phyloP scores from a whole-genome alignment of 2,329 filamentous ascomycete species.

The Cladosporium sp. region DNA sequence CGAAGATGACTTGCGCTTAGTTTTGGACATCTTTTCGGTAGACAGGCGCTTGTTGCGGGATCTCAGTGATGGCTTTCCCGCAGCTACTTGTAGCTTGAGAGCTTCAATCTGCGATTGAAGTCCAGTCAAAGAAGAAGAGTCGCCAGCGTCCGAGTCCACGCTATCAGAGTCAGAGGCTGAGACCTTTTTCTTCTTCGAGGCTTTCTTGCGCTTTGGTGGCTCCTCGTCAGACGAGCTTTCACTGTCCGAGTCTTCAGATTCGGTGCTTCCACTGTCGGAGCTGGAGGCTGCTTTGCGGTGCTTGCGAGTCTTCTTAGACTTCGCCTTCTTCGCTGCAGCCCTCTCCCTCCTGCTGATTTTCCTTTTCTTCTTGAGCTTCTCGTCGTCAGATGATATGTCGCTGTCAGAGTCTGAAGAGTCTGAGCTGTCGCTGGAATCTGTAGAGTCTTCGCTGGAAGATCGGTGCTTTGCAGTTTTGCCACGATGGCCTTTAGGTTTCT shows the following conservation, averaged over 20 bases:
- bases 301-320: conserved; percentile 9
- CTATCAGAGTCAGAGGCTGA: background rate
- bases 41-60: background rate
- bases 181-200: conserved; percentile 6
- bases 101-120: conserved; percentile 8
- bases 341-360: conserved; percentile 15
- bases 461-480: background rate
- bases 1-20: conserved; percentile 1
- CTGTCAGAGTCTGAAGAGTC: conserved; percentile 17
- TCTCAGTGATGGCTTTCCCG: background rate
- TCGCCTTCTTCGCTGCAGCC: conserved; percentile 16
- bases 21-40: background rate
- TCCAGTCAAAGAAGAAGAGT: background rate
- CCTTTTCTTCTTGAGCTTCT: conserved; percentile 23
- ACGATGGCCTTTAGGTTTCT: conserved; percentile 5
- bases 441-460: conserved; percentile 4
- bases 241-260: background rate
- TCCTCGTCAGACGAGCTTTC: conserved; percentile 7
- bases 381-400: conserved; percentile 20
- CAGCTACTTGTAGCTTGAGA: conserved; percentile 1
- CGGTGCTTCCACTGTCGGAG: background rate
- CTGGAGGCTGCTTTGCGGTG: conserved; percentile 2
- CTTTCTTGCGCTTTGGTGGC: background rate
- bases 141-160: background rate
- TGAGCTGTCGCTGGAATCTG: conserved; percentile 7